Conservation (phyloP, 2,329 filamentous ascomycete genomes). For the Dothideomycetes sp. region DNA sequence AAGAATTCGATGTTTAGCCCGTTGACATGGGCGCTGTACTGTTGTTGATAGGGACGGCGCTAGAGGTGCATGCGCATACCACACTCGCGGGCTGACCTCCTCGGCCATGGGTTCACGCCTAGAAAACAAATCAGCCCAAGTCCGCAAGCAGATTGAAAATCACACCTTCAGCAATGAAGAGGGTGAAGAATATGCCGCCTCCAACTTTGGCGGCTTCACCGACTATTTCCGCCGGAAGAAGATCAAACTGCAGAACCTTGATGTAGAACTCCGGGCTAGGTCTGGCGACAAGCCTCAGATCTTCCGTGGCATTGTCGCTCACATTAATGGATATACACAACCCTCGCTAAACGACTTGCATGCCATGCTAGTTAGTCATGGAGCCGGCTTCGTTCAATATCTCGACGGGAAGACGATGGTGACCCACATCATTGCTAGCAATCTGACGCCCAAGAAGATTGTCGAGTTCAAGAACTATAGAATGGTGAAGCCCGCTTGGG, state of each 20-base stretch:
- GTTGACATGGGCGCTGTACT: not conserved
- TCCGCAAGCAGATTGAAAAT: slow-evolving; percentile 53
- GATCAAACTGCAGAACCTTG: slow-evolving; percentile 91
- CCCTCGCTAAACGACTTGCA: slow-evolving; percentile 85
- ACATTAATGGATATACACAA: slow-evolving; percentile 94
- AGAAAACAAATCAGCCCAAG: slow-evolving; percentile 46
- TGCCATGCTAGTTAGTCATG: slow-evolving; percentile 76
- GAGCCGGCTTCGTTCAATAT: slow-evolving; percentile 92
- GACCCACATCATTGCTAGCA: slow-evolving; percentile 90
- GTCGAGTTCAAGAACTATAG: slow-evolving; percentile 80
- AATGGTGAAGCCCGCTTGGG: slow-evolving; percentile 90
- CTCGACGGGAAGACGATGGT: slow-evolving; percentile 88
- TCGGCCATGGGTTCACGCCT: slow-evolving; percentile 49
- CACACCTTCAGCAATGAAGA: slow-evolving; percentile 70
- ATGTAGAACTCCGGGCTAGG: slow-evolving; percentile 64
- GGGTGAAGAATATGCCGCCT: slow-evolving; percentile 84
- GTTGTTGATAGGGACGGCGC: not conserved
- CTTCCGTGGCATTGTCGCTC: slow-evolving; percentile 81
- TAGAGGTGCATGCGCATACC: not conserved
- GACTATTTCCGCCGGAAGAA: slow-evolving; percentile 96
- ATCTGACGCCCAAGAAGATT: slow-evolving; percentile 82
- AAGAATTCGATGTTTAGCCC: no score
- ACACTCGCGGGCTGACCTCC: not conserved
- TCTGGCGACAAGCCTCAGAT: slow-evolving; percentile 65
- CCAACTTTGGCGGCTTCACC: slow-evolving; percentile 75